phyloP scores from a whole-genome alignment of 2,329 filamentous ascomycete species.

The Calycina herbarum region DNA sequence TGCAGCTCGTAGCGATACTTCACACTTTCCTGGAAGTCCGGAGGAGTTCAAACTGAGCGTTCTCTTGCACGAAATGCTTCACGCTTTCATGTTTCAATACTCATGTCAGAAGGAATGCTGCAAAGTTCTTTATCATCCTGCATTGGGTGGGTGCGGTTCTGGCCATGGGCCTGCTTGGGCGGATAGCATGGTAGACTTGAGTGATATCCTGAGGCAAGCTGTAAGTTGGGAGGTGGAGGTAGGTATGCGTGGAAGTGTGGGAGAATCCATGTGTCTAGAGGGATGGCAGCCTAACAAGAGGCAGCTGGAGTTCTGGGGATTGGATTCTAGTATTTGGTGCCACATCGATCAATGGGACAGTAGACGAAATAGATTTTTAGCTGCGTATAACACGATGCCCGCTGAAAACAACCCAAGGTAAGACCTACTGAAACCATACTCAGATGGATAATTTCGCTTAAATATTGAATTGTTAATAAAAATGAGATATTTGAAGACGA shows the following conservation, averaged over 20 bases:
- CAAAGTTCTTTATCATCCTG: background rate
- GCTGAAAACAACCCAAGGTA: no score
- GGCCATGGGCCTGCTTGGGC: background rate
- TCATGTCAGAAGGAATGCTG: background rate
- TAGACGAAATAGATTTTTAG: no score
- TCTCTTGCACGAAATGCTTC: background rate
- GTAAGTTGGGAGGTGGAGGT: background rate
- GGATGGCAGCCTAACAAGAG: background rate
- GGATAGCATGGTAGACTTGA: background rate
- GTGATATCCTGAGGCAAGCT: background rate
- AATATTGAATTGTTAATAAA: no score
- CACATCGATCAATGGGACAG: no score
- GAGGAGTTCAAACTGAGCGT: slow-evolving; percentile 18
- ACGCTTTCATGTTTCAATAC: background rate
- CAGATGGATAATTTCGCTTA: no score
- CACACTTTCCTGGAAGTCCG: no score
- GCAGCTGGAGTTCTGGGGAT: background rate
- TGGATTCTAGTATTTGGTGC: background rate
- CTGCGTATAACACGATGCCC: no score
- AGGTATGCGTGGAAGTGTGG: background rate
- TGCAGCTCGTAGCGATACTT: no score
- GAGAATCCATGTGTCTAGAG: background rate
- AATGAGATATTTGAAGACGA: no score
- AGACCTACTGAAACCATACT: no score
- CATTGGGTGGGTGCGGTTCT: background rate